Base-by-base conservation (phyloP, 192 early-diverging fungal species). In the Podila clonocystis region DNA sequence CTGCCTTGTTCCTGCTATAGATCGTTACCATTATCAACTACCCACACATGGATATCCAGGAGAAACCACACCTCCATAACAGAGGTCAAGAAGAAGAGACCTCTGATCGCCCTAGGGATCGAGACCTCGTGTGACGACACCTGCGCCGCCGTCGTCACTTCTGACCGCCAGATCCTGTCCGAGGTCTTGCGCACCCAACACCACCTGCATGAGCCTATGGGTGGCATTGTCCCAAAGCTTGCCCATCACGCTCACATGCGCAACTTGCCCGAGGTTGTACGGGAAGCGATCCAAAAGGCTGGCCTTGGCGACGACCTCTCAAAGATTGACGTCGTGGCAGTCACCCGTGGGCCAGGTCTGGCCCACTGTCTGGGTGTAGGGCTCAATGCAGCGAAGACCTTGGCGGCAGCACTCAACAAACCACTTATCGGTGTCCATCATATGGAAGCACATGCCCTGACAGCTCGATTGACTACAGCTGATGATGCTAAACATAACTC, bases 71-170 rank as follows among this genome's bases (percentile, higher is more conserved):
- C 68, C 11, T 49, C 41, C 5, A 13, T 65, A 29, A 41, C 55
- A 28, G 15, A 19, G 8, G 1, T n/a, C 11, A 17, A 9, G 31
- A 28, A 9, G 31, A 28, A 70, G 24, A 75, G 82, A 36, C 79
- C 80, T 17, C 49, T 89, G 13, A 87, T 71, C 24, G 86, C 87
- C 19, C 85, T 94, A 13, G 93, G 93, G 6, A 88, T 94, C 33
- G 93, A 95, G 61, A 89, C 92, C 33, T 95, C 93, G 22, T 95
- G 92, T 76, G 93, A 95, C 68, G 93, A 95, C 71, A 95, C 93
- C 12, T 90, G 90, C 13, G 92, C 91, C 29, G 93, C 91, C 2
- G 75, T 95, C 24, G 92, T 95, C 45, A 87, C 83, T 22, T 87
- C 90, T 17, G 86, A 91, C 67, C 84, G 94, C 13, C 73, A 63